A percentile compares a stretch with the other conserved stretches of the same genome.
Conservation (phyloP, 2,329 filamentous ascomycete genomes). For the Lecanicillium sp. region DNA sequence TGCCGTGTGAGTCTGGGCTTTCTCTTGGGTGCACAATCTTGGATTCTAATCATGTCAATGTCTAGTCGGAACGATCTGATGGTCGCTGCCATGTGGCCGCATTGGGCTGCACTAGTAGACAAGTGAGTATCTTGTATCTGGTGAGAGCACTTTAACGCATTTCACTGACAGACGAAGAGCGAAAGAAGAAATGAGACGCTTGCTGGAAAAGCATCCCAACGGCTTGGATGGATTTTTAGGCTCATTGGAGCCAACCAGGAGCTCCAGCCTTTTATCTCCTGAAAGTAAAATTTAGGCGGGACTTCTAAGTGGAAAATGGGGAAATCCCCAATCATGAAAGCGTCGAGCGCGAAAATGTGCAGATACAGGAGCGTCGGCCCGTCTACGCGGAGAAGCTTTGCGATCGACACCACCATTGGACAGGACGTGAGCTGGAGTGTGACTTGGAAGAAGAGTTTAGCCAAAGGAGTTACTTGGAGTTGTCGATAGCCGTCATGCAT, state of each 20-base stretch:
- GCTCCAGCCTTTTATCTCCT: too few relatives aligned
- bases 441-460: too few relatives aligned
- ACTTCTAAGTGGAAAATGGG: too few relatives aligned
- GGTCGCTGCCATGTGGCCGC: constrained; percentile 4
- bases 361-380: too few relatives aligned
- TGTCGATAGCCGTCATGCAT: too few relatives aligned
- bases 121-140: constrained; percentile 2
- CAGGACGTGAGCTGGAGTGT: too few relatives aligned
- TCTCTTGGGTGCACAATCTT: not conserved
- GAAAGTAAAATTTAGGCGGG: too few relatives aligned
- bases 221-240: not conserved
- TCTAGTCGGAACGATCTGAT: constrained; percentile 6
- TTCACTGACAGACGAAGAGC: not conserved
- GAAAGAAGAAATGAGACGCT: not conserved
- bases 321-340: too few relatives aligned
- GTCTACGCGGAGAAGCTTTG: too few relatives aligned
- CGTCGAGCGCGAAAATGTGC: too few relatives aligned
- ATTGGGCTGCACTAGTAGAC: constrained; percentile 5
- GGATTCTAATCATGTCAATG: not conserved
- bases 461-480: too few relatives aligned
- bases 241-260: not conserved
- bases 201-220: constrained; percentile 2
- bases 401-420: too few relatives aligned
- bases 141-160: not conserved
- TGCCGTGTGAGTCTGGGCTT: not conserved